Evolutionary conservation across 2,329 filamentous ascomycete species (phyloP), one percentile per base, ranked within the genome.

Genomic region (Nakataea oryzae): DNA sequence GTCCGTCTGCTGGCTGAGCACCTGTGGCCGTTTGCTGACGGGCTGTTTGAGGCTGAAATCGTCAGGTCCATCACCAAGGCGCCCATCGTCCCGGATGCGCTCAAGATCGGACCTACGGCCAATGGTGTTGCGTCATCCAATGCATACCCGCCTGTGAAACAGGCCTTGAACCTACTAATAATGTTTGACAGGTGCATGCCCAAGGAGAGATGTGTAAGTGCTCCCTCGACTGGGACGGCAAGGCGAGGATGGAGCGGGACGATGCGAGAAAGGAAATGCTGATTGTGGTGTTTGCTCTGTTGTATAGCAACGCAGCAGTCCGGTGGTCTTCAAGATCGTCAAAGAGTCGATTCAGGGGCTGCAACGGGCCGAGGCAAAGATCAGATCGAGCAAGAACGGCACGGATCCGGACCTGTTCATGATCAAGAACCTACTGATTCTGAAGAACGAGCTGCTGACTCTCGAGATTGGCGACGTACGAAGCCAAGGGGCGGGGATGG

Each of bases 391-490:
- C 65, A 81, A 79, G 66, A 70, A 74, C 62, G 79, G 82, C 27
- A 71, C 87, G 8, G 92, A 97, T 71, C 84, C 89, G 0, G 90
- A 96, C 67, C 82, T 99, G 5, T 99, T 99, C 75, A 87, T 97
- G 70, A 88, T 99, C 69, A 95, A 93, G 68, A 96, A 99, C 72
- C 82, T 99, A 2, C 87, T 99, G 59, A 88, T 97, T 59, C 84
- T 99, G 60, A 97, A 97, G 74, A 96, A 97, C 71, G 91, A 97
- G 72, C 89, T 99, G 60, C 87, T 99, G 29, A 93, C 93, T 12
- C 92, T 99, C 65, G 95, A 99, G 75, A 97, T 99, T 67, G 93
- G 84, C 60, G 84, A 87, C 66, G 81, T 86, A 21, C 78, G 84
- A 63, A 81, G 81, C 62, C 56, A 47, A 57, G 73, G 75, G 8